phyloP scores from a whole-genome alignment of 2,329 filamentous ascomycete genomes.

The Bipolaris bicolor region DNA sequence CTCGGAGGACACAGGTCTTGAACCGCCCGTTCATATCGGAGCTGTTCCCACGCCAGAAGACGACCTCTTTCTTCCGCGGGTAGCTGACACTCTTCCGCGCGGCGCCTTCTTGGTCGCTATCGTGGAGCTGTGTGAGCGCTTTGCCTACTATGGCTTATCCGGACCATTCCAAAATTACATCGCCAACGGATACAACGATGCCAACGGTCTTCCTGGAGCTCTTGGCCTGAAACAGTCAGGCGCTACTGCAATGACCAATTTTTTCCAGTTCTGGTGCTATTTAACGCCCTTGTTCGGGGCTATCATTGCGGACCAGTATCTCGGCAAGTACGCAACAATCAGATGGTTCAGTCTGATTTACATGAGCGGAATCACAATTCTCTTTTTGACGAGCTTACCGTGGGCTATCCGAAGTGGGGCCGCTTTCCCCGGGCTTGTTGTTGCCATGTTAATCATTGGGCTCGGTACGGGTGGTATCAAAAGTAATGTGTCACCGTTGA shows the following conservation, averaged over 20 bases:
- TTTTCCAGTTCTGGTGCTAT: constrained; percentile 59
- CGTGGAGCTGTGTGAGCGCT: constrained; percentile 58
- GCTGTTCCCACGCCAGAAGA: constrained; percentile 39
- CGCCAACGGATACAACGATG: constrained; percentile 49
- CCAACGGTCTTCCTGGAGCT: constrained; percentile 51
- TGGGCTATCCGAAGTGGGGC: constrained; percentile 64
- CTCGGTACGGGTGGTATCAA: constrained; percentile 82
- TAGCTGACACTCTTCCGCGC: constrained; percentile 54
- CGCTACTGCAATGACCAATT: constrained; percentile 54
- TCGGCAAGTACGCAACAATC: constrained; percentile 74
- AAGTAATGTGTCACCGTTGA: constrained; percentile 68
- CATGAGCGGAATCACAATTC: constrained; percentile 69
- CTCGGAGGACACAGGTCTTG: neutral
- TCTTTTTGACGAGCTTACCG: constrained; percentile 70
- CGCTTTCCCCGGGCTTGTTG: constrained; percentile 67
- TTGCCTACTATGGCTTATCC: constrained; percentile 54
- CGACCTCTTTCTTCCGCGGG: constrained; percentile 33
- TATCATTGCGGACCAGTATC: constrained; percentile 68
- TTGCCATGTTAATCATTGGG: constrained; percentile 72
- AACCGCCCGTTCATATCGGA: constrained; percentile 21
- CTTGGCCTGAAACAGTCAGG: constrained; percentile 52
- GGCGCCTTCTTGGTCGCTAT: constrained; percentile 56
- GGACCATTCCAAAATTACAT: constrained; percentile 60
- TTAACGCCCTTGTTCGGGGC: constrained; percentile 57
- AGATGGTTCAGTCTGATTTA: constrained; percentile 68